These are phyloP conservation scores for Leccinellum albellum DNA, from an alignment of 768 basidiomycete species.

Conservation along the genomic window DNA sequence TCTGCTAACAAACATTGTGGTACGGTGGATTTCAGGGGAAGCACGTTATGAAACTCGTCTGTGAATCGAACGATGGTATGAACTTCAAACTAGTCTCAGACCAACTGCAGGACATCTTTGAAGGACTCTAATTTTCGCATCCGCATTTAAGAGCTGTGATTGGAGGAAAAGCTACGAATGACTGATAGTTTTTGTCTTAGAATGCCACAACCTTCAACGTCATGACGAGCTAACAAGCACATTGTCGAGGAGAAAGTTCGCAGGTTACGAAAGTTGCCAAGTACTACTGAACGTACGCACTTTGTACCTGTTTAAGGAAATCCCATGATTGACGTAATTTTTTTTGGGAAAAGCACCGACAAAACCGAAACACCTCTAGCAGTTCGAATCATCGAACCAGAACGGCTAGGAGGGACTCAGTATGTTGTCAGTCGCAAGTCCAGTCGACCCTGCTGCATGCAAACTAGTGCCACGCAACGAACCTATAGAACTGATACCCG, in stretches of 20 bases:
- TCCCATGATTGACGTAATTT: neutral
- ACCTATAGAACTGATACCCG: neutral
- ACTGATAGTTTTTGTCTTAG: too few relatives aligned
- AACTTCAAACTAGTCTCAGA: too few relatives aligned
- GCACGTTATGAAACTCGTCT: neutral
- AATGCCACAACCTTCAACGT: too few relatives aligned
- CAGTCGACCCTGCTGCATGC: neutral
- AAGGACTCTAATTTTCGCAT: too few relatives aligned
- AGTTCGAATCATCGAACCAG: neutral
- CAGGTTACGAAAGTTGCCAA: neutral
- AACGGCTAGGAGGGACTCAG: neutral
- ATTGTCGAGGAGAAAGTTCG: neutral
- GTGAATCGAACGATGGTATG: neutral
- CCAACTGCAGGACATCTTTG: too few relatives aligned
- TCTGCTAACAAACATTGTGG: neutral
- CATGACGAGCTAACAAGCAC: too few relatives aligned
- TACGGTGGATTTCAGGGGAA: neutral
- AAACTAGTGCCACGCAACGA: neutral
- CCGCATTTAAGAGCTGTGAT: too few relatives aligned
- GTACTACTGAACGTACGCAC: neutral
- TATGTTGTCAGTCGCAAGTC: constrained; percentile 19
- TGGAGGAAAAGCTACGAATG: too few relatives aligned
- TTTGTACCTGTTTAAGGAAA: neutral
- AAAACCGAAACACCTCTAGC: neutral
- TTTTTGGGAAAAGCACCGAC: neutral